These are phyloP conservation scores for Pseudogymnoascus sp. DNA, from an alignment of 2,329 filamentous ascomycete genomes.

Conservation along the genomic window DNA sequence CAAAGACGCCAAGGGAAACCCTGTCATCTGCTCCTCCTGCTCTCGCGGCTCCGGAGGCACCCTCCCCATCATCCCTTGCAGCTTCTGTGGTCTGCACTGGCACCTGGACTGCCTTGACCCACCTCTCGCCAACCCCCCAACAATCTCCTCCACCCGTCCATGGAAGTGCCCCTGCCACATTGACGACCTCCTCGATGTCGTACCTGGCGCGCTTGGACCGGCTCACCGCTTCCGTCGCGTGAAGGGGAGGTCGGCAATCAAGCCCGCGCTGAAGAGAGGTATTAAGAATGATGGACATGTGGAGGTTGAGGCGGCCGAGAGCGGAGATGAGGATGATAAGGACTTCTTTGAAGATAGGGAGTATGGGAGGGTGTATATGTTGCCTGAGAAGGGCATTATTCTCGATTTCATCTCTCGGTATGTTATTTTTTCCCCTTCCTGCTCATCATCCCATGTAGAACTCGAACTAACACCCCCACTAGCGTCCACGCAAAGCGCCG, in stretches of 20 bases:
- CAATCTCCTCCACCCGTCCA: slow-evolving; percentile 48
- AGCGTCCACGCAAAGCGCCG: slow-evolving; percentile 16
- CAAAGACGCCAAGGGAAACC: slow-evolving; percentile 63
- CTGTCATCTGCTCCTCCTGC: slow-evolving; percentile 72
- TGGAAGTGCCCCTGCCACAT: slow-evolving; percentile 89
- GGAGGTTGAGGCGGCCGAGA: slow-evolving; percentile 55
- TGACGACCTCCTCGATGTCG: slow-evolving; percentile 60
- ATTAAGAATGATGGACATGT: slow-evolving; percentile 63
- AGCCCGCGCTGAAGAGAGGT: slow-evolving; percentile 52
- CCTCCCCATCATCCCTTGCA: slow-evolving; percentile 71
- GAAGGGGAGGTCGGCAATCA: slow-evolving; percentile 45
- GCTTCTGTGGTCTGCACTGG: slow-evolving; percentile 73
- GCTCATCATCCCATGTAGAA: background rate
- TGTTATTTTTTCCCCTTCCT: slow-evolving; percentile 24
- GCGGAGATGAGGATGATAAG: slow-evolving; percentile 39
- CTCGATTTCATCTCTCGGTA: slow-evolving; percentile 63
- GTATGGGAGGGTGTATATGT: slow-evolving; percentile 56
- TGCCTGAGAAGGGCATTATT: slow-evolving; percentile 57
- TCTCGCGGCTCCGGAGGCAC: slow-evolving; percentile 51
- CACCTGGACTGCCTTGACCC: slow-evolving; percentile 89
- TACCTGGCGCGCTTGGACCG: slow-evolving; percentile 48
- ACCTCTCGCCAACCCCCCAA: slow-evolving; percentile 70
- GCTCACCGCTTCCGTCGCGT: slow-evolving; percentile 55
- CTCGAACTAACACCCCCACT: slow-evolving; percentile 13
- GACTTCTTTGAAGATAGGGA: slow-evolving; percentile 51